Percentiles rank a stretch among this genome's conserved stretches.
These are phyloP conservation scores for Neonectria ditissima DNA, from an alignment of 2,329 filamentous ascomycete genomes.

Conservation along the genomic window DNA sequence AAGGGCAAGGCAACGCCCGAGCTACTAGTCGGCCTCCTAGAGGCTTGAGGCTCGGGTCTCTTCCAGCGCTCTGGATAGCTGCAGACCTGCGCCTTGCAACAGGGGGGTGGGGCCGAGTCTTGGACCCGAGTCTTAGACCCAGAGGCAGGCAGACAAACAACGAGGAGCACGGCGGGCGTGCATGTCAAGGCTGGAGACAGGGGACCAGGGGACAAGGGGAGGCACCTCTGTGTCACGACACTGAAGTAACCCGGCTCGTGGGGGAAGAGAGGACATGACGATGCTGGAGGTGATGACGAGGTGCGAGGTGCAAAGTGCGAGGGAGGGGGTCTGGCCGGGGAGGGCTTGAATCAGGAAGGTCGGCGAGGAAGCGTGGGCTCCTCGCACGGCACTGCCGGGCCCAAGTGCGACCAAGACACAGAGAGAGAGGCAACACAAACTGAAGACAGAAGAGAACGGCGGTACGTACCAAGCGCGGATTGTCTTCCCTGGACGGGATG, in stretches of 20 bases:
- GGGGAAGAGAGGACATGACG: conserved; percentile 21
- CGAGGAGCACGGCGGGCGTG: conserved; percentile 24
- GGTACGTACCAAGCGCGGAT: conserved; percentile 38
- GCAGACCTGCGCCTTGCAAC: conserved; percentile 38
- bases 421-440: conserved; percentile 21
- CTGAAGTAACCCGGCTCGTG: conserved; percentile 25
- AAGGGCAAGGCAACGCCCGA: conserved; percentile 32
- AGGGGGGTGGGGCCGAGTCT: conserved; percentile 35
- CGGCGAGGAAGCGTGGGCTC: conserved; percentile 20
- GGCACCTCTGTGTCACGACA: conserved; percentile 32
- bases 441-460: conserved; percentile 26
- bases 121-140: conserved; percentile 12
- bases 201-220: conserved; percentile 7
- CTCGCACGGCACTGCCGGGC: conserved; percentile 17
- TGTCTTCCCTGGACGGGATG: conserved; percentile 14
- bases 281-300: conserved; percentile 28
- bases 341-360: conserved; percentile 43
- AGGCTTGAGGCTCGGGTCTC: conserved; percentile 26
- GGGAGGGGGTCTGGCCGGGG: conserved; percentile 28
- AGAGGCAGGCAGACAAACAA: conserved; percentile 27
- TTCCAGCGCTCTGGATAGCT: conserved; percentile 41
- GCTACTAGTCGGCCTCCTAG: conserved; percentile 36
- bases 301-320: conserved; percentile 25
- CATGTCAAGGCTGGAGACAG: conserved; percentile 34
- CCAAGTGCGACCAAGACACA: conserved; percentile 11